Evolutionary conservation across 2,329 filamentous ascomycete genomes (phyloP), one percentile per base, ranked within the genome.

Genomic region (Fusarium denticulatum): DNA sequence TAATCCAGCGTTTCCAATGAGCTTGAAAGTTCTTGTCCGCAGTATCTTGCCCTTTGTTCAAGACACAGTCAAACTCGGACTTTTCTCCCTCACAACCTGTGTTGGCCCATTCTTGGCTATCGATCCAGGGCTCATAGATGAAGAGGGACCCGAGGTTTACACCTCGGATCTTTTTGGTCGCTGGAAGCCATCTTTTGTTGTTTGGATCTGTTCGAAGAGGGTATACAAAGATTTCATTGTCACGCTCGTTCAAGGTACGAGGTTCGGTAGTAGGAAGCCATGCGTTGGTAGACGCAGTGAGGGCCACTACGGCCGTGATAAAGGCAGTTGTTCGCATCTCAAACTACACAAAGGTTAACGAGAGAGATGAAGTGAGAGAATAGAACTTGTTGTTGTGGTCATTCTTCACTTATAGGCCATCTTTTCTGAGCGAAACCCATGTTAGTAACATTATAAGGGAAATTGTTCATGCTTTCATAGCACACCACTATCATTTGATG

Each of bases 51-150:
- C 87, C 86, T 6, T 86, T 80, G 18, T 80, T 80, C 64, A 79
- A 78, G 47, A 89, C 85, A 75, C 88, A 90, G 78, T 89, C 87
- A 71, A 87, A 89, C 79, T 89, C 87, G 47, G 85, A 86, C 22
- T 82, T 78, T n/a, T 81, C 74, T 5, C 74, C 80, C 14, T 78
- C 78, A 70, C 88, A 89, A 39, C 86, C 86, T 76, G 88, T 87
- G 24, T 71, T 73, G 24, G 68, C 77, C 87, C 88, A 90, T 57
- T 82, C 82, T 34, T 79, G 75, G 22, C 73, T 71, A 50, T 83
- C 83, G 76, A 89, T 86, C 88, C 88, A 89, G 13, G 86, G 86
- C 79, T 90, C 88, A 39, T 85, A 80, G 60, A 89, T 77, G 74
- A 89, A 88, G 30, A 85, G 81, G 2, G 85, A 84, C 11, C 88